Percentiles rank a stretch among this genome's conserved stretches.
phyloP scores from a whole-genome alignment of 2,329 filamentous ascomycete species.

The Ilyonectria mors-panacis region DNA sequence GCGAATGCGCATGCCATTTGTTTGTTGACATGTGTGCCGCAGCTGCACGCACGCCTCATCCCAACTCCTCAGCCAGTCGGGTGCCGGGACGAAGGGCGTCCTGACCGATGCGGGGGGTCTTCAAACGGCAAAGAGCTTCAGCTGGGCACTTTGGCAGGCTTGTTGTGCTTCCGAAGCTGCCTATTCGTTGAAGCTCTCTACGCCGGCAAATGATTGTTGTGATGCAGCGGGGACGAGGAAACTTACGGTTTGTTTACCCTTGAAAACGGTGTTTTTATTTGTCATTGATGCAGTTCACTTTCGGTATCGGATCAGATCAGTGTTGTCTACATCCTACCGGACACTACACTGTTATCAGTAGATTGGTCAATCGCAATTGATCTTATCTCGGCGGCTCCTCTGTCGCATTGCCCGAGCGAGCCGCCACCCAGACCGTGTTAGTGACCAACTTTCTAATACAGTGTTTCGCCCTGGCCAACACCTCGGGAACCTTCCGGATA shows the following conservation, averaged over 20 bases:
- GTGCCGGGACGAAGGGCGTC: constrained; percentile 29
- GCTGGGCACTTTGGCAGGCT: constrained; percentile 1
- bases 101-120: constrained; percentile 37
- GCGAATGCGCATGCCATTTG: constrained; percentile 12
- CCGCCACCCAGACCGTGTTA: constrained; percentile 21
- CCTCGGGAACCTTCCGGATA: not conserved
- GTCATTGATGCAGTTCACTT: not conserved
- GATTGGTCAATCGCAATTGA: constrained; percentile 13
- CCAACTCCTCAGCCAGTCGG: constrained; percentile 16
- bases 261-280: not conserved
- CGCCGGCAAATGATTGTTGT: constrained; percentile 4
- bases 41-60: constrained; percentile 25
- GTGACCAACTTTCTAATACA: not conserved
- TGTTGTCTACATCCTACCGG: not conserved
- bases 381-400: constrained; percentile 1
- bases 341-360: not conserved
- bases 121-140: constrained; percentile 5
- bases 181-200: constrained; percentile 32
- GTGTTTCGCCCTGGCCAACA: not conserved
- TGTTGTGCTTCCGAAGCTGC: constrained; percentile 19
- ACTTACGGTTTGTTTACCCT: constrained; percentile 20
- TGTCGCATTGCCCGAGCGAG: constrained; percentile 27
- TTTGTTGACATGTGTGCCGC: constrained; percentile 29
- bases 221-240: constrained; percentile 1
- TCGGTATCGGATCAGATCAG: not conserved